Base-by-base conservation (phyloP, 2,329 filamentous ascomycete species). In the Penicillium sp. region DNA sequence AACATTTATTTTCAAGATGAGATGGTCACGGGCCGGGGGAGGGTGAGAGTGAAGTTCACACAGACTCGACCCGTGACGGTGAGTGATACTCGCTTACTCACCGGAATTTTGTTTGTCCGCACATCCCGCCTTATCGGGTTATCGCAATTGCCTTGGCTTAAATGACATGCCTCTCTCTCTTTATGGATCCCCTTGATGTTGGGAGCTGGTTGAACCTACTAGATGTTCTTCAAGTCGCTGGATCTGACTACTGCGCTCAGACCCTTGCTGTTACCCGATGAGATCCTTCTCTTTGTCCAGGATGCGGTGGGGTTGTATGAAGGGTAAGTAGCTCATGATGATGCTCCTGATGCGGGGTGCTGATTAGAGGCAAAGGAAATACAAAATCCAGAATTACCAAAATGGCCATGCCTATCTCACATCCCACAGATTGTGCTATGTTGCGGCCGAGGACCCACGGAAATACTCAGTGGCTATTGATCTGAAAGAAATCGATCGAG, bases 231-330 rank as follows among this genome's bases (percentile, higher is more conserved):
- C 82, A 93, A 95, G 82, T 86, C 89, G 67, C 84, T 97, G 74
- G 93, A 99, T 77, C 85, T 99, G 69, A 99, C 94, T 55, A 96
- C 93, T 78, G 94, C 94, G 71, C 84, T 97, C 71, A 89, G 94
- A 81, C 94, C 94, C 67, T 89, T 88, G 58, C 88, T 97, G 72
- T 84, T 96, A 63, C 89, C 91, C 69, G 94, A 97, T 80, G 94
- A 99, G 82, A 89, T 90, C 65, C 81, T 97, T 52, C 83, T 99
- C 57, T 97, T 96, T 77, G 93, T 99, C 55, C 93, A 97, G 79
- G 92, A 97, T 81, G 92, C 91, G 73, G 92, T 99, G 67, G 94
- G 94, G 64, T 81, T 99, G 59, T 99, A 99, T 78, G 91, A 97
- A 82, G 94, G 94, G 91, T 96, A 82, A 77, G 86, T 78, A 29